Evolutionary conservation across 768 basidiomycete genomes (phyloP), one percentile per base, ranked within the genome.

Genomic region (Mycena crocata): DNA sequence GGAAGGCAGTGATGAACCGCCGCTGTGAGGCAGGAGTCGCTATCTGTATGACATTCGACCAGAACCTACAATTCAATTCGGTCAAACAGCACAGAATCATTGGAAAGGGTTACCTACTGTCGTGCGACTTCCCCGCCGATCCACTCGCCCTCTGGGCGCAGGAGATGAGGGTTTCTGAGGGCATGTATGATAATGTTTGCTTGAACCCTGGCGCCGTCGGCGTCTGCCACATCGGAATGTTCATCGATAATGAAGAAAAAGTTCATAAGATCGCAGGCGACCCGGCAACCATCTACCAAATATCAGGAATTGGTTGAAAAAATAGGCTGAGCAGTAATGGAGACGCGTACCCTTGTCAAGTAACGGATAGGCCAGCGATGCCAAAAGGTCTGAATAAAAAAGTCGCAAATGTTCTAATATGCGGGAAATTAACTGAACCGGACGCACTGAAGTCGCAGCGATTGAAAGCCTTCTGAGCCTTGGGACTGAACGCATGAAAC

Each of bases 201-300:
- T 7, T 56, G 40, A n/a, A 14, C 49, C n/a, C 37, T 57, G 44
- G 60, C 62, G 28, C 28, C 35, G 17, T 42, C 30, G 14, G 49
- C 31, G 59, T 39, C 39, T 9, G 31, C 6, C 14, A 39, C 6
- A 40, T 76, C 75, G 46, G 72, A 69, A 64, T 68, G 69, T 61
- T 74, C 75, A 39, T 76, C 75, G 26, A 74, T 35, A 7, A 70
- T 62, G 66, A 73, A 70, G 61, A 71, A 57, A n/a, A 62, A 48
- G 42, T 69, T 70, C 57, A 75, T 72, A 15, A 76, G 40, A 28
- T 76, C 75, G 42, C 67, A 71, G 13, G 45, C 63, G 48, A 62
- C 64, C 15, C 75, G 73, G n/a, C 71, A 37, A 30, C 67, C 31
- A 31, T 70, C 73, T 75, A 51, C 8, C 12, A 28, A 28, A 13